Evolutionary conservation across 2,329 filamentous ascomycete genomes (phyloP).

Genomic region (Lasiodiplodia sp.): DNA sequence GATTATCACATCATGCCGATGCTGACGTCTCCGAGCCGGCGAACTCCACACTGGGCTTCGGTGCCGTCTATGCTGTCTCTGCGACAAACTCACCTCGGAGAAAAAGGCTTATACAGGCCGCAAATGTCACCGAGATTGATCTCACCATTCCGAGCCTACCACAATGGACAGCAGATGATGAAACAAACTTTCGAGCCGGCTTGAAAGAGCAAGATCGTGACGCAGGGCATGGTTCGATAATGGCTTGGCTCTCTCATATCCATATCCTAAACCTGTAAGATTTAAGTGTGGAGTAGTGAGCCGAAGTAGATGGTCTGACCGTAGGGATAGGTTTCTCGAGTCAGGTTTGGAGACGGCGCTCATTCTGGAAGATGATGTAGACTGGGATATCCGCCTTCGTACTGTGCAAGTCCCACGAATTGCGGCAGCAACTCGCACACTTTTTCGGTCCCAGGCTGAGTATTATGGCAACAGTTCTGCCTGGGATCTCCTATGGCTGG

Average conservation of each 20-base stretch:
- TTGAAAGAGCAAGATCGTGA: slow-evolving; percentile 31
- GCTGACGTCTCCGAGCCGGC: background rate
- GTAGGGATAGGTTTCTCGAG: slow-evolving; percentile 47
- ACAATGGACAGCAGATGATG: slow-evolving; percentile 50
- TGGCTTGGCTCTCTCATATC: slow-evolving; percentile 55
- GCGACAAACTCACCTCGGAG: slow-evolving; percentile 46
- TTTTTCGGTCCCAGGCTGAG: slow-evolving; percentile 39
- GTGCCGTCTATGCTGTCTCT: slow-evolving; percentile 49
- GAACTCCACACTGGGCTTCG: slow-evolving; percentile 49
- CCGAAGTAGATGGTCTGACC: background rate
- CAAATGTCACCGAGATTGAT: slow-evolving; percentile 52
- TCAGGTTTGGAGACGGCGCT: slow-evolving; percentile 51
- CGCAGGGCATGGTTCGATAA: slow-evolving; percentile 48
- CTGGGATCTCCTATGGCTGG: slow-evolving; percentile 55
- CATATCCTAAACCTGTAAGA: slow-evolving; percentile 50
- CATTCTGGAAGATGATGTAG: slow-evolving; percentile 56
- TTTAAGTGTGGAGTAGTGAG: slow-evolving; percentile 34
- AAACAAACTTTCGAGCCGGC: background rate
- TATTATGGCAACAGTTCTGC: slow-evolving; percentile 50
- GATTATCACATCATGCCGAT: background rate
- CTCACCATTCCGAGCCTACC: slow-evolving; percentile 53
- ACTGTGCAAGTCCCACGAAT: slow-evolving; percentile 51
- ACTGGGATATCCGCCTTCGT: slow-evolving; percentile 55
- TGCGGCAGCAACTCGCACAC: slow-evolving; percentile 48
- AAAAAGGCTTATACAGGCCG: slow-evolving; percentile 48